Base-by-base conservation (phyloP, 176 grass and related monocot genomes). In the Secale cereale region DNA sequence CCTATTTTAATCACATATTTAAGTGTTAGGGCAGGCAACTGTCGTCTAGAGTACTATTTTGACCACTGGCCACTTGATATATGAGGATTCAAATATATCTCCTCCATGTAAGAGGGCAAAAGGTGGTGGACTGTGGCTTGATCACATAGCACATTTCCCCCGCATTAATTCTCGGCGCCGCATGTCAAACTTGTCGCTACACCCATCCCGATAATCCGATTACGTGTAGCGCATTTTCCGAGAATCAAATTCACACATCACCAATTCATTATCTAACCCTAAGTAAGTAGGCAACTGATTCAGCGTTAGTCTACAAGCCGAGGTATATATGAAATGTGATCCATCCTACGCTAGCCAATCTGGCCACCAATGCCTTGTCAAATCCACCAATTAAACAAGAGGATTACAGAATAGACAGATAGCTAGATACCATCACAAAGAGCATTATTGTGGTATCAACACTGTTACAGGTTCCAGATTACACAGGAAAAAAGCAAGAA, bases 381-480 rank as follows among this genome's bases (percentile, higher is more conserved):
- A 67, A 54, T 70, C 76, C 14, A 39, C 61, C 68, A 6, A 83
- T 48, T 83, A 70, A 48, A 37, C 85, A 75, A 83, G 56, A 80
- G 74, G 50, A 74, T 73, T 73, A 70, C 75, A 28, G 66, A 82
- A 14, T 29, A 72, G 78, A 40, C 50, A 82, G 71, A 5, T 86
- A 73, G 64, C 14, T 66, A 84, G 76, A 80, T 84, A 79, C 85
- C 32, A 37, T 11, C 25, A 70, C 39, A 56, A 68, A 67, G 23
- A 83, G 81, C 81, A 90, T 86, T 90, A 87, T 87, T 91, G 77
- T 40, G 59, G 87, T 43, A 84, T 81, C 19, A 46, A 30, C 64
- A 67, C 76, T 61, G 70, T 91, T 83, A 29, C 45, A 70, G 37
- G 85, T 91, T 87, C 81, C 17, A 70, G 87, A 69, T 25, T 69